Percentiles rank a stretch among this genome's conserved stretches.
phyloP scores from a whole-genome alignment of 1,284 basidiomycete genomes.

The Serendipita sp. region DNA sequence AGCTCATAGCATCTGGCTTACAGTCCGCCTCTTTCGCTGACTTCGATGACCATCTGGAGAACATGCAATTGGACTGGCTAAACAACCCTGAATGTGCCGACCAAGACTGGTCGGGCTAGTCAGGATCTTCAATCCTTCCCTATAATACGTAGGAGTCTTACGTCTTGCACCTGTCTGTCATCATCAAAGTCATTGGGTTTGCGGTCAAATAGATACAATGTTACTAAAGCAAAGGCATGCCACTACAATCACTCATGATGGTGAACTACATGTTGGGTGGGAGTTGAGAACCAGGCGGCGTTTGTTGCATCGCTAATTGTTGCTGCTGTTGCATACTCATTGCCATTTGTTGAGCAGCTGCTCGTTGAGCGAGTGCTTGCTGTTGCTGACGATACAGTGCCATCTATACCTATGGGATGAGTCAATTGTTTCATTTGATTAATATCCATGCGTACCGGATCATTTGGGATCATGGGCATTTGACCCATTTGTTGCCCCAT shows the following conservation, averaged over 20 bases:
- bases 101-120: neutral
- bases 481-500: neutral
- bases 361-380: neutral
- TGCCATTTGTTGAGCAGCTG: constrained; percentile 3
- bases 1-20: constrained; percentile 32
- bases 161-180: no score
- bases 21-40: constrained; percentile 47
- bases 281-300: neutral
- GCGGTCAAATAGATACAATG: neutral
- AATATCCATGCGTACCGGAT: neutral
- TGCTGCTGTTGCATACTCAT: neutral
- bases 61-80: constrained; percentile 54
- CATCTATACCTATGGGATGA: neutral
- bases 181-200: neutral
- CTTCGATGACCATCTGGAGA: constrained; percentile 66
- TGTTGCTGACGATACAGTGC: neutral
- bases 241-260: neutral
- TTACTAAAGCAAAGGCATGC: neutral
- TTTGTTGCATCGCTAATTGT: neutral
- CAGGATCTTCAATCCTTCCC: neutral
- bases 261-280: no score
- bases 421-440: neutral
- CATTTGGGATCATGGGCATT: neutral
- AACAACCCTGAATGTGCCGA: constrained; percentile 34
- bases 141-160: neutral